Evolutionary conservation across 768 basidiomycete species (phyloP).

Genomic region (Mycena latifolia): DNA sequence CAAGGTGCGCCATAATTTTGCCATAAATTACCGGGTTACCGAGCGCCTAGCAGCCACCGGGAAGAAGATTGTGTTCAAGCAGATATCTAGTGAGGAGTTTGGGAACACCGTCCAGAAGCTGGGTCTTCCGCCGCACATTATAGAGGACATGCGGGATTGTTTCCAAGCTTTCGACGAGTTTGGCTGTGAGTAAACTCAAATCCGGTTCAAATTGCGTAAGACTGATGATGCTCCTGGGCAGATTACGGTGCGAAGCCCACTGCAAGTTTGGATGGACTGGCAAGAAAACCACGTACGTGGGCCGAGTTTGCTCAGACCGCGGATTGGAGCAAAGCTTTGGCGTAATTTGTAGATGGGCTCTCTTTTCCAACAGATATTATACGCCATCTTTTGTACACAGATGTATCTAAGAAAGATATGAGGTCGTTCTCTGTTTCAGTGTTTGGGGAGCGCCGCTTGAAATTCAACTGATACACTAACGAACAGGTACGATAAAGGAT

Average conservation of each 20-base stretch:
- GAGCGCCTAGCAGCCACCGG: not conserved
- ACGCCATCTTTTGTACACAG: too few species aligned
- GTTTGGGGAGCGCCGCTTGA: too few species aligned
- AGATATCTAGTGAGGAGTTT: not conserved
- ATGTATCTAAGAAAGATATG: too few species aligned
- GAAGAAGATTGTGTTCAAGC: slow-evolving; percentile 4
- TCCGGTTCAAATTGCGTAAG: not conserved
- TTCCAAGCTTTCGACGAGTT: slow-evolving; percentile 1
- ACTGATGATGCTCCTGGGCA: not conserved
- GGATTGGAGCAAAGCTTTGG: slow-evolving; percentile 21
- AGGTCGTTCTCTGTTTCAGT: too few species aligned
- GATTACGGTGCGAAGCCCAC: not conserved
- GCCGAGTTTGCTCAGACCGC: not conserved
- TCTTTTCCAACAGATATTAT: too few species aligned
- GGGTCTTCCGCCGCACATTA: slow-evolving; percentile 10
- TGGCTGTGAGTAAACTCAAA: slow-evolving; percentile 8
- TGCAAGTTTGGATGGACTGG: not conserved
- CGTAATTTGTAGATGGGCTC: too few species aligned
- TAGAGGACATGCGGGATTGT: not conserved
- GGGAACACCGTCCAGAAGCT: not conserved
- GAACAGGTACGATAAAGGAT: too few species aligned
- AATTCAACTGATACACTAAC: too few species aligned
- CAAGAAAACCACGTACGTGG: too few species aligned
- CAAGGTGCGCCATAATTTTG: slow-evolving; percentile 9
- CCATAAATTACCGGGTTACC: not conserved